Base-by-base conservation (phyloP, 371 early-diverging fungal genomes). In the Mucor irregularis region DNA sequence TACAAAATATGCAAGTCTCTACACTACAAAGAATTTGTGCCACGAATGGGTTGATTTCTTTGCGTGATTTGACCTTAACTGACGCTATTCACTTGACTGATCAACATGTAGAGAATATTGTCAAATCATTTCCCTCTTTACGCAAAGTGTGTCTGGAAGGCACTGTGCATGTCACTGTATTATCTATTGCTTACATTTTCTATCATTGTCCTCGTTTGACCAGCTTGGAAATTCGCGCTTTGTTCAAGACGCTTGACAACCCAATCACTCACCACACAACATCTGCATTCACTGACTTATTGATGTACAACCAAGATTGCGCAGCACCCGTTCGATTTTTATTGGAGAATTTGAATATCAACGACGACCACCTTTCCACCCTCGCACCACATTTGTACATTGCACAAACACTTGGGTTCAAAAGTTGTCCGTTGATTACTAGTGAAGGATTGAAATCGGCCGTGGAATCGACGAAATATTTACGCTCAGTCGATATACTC, bases 201-300 rank as follows among this genome's bases (percentile, higher is more conserved):
- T n/a, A 19, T 5, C 13, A 8, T 0, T 73, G 77, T 17, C 55
- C 37, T 2, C n/a, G 39, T 5, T 26, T 76, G 14, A 26, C 25
- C 2, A 39, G 56, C 2, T 34, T 76, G 2, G 73, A 76, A 29
- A 57, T 76, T 7, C 64, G 73, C 21, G 64, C 68, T 1, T 19
- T 47, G 10, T 34, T 43, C 3, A 5, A 34, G 4, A 21, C 54
- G 2, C 8, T 42, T 42, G 7, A 24, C 1, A 13, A n/a, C n/a
- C n/a, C n/a, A n/a, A n/a, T n/a, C n/a, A n/a, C n/a, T n/a, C n/a
- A n/a, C n/a, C n/a, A n/a, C n/a, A n/a, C n/a, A n/a, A n/a, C n/a
- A n/a, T n/a, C n/a, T n/a, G n/a, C n/a, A n/a, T n/a, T n/a, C n/a
- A n/a, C n/a, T n/a, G n/a, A n/a, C n/a, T n/a, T n/a, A n/a, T n/a